Percentiles rank a stretch among this genome's conserved stretches.
Evolutionary conservation across 129 eudicot species (phyloP).

Genomic region (Ambrosia artemisiifolia): DNA sequence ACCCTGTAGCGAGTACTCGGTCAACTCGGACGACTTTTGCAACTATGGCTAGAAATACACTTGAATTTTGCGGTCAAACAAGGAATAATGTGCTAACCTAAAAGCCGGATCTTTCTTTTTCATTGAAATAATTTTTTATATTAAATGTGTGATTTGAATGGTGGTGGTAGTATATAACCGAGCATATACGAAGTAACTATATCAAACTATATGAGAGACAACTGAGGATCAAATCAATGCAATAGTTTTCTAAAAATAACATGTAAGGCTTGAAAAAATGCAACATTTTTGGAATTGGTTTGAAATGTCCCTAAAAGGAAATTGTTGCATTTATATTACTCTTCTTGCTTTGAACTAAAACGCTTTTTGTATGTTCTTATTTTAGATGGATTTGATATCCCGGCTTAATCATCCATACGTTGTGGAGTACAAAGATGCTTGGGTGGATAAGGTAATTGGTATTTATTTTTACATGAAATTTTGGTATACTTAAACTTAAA

Average conservation of each 20-base stretch:
- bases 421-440: conserved; percentile 89
- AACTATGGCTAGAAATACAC: conserved; percentile 14
- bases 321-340: background rate
- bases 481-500: background rate
- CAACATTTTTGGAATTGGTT: background rate
- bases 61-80: background rate
- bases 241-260: background rate
- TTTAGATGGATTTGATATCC: conserved; percentile 81
- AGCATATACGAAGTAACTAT: too few species aligned
- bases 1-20: too few species aligned
- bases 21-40: too few species aligned
- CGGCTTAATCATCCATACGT: conserved; percentile 81
- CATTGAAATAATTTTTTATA: background rate
- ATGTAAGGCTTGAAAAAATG: conserved; percentile 1
- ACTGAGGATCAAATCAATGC: too few species aligned
- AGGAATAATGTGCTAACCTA: too few species aligned
- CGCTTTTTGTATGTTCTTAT: background rate
- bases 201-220: too few species aligned
- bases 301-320: conserved; percentile 3
- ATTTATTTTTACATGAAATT: background rate
- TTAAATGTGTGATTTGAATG: background rate
- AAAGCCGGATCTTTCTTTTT: background rate
- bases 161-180: too few species aligned
- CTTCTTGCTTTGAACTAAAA: conserved; percentile 7
- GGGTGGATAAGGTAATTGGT: conserved; percentile 87